Percentiles rank a stretch among this genome's conserved stretches.
Evolutionary conservation across 495 filamentous ascomycete genomes (phyloP).

Genomic region (Aspergillus sclerotioniger): DNA sequence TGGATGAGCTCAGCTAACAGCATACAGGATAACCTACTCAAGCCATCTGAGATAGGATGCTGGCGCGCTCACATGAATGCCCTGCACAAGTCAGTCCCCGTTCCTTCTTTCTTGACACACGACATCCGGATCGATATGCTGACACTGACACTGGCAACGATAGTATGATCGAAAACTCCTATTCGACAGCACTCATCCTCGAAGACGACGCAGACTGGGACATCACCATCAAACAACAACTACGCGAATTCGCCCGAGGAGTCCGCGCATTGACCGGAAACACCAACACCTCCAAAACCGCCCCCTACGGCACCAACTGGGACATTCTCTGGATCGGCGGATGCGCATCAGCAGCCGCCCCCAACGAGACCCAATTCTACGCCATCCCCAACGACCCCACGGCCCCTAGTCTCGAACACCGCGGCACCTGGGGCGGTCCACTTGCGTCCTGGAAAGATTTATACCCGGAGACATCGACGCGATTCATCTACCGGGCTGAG

Average conservation of each 20-base stretch:
- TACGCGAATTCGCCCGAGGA: constrained; percentile 45
- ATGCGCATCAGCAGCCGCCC: constrained; percentile 33
- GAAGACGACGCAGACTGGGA: constrained; percentile 63
- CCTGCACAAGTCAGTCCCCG: constrained; percentile 19
- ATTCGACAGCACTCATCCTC: constrained; percentile 52
- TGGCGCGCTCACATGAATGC: constrained; percentile 45
- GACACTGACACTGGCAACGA: neutral
- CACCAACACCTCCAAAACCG: constrained; percentile 29
- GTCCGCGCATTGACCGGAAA: constrained; percentile 27
- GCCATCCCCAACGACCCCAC: constrained; percentile 35
- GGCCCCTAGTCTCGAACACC: constrained; percentile 15
- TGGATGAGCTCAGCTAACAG: neutral
- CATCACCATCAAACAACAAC: constrained; percentile 47
- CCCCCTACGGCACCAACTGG: constrained; percentile 59
- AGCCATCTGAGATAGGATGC: constrained; percentile 18
- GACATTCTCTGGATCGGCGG: constrained; percentile 57
- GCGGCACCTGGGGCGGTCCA: constrained; percentile 20
- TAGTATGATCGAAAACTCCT: constrained; percentile 40
- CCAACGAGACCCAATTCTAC: constrained; percentile 27
- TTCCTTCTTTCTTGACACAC: neutral
- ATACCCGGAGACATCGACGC: constrained; percentile 28
- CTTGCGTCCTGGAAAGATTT: constrained; percentile 20
- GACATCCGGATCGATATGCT: neutral
- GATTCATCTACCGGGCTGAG: constrained; percentile 29
- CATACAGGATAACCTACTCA: neutral